phyloP scores from a whole-genome alignment of 805 yeast genomes.

The Groenewaldozyma salmanticensis region DNA sequence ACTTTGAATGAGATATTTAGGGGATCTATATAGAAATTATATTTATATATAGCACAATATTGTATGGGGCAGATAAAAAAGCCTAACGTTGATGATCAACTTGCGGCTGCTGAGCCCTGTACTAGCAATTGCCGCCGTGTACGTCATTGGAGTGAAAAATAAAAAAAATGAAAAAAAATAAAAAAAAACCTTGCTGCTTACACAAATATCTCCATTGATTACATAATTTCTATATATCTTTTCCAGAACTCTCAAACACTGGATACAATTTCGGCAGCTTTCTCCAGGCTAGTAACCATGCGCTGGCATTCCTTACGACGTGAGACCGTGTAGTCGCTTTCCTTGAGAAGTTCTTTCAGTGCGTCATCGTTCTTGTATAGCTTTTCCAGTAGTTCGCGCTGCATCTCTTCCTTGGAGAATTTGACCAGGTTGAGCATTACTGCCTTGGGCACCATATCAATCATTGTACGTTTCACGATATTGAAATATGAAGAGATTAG shows the following conservation, averaged over 20 bases:
- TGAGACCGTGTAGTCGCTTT: slow-evolving; percentile 84
- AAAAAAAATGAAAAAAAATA: not conserved
- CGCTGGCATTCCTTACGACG: slow-evolving; percentile 89
- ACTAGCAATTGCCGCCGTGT: too few relatives aligned
- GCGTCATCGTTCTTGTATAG: slow-evolving; percentile 66
- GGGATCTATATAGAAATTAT: too few relatives aligned
- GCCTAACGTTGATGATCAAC: too few relatives aligned
- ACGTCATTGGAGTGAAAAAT: not conserved
- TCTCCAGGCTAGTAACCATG: slow-evolving; percentile 86
- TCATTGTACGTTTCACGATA: slow-evolving; percentile 87
- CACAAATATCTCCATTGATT: too few relatives aligned
- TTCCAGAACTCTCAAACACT: too few relatives aligned
- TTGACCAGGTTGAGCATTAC: slow-evolving; percentile 85
- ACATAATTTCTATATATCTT: too few relatives aligned
- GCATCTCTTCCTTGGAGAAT: slow-evolving; percentile 75
- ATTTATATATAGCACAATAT: not conserved
- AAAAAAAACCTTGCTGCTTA: too few relatives aligned
- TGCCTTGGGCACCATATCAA: slow-evolving; percentile 91
- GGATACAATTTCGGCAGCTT: slow-evolving; percentile 85
- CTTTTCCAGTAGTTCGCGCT: slow-evolving; percentile 81
- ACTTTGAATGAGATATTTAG: too few relatives aligned
- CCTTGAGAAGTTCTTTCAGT: slow-evolving; percentile 57
- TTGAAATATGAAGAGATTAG: slow-evolving; percentile 81
- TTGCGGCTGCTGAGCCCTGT: too few relatives aligned
- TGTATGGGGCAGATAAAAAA: too few relatives aligned